phyloP scores from a whole-genome alignment of 208 protist species.

The Vickermania ingenoplastis region DNA sequence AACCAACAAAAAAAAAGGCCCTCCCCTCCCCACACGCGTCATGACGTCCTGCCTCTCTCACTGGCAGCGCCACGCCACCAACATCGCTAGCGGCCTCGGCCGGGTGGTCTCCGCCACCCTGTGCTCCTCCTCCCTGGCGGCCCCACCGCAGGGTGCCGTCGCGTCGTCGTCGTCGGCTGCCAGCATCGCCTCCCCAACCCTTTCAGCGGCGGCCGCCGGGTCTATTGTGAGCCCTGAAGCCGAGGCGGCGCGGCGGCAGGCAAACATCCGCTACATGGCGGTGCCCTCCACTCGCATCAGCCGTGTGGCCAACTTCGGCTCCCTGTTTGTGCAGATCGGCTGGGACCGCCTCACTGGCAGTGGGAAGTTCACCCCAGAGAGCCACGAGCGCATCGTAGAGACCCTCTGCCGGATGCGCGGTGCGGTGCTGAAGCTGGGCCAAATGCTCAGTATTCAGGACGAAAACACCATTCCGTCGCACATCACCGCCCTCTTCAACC shows the following conservation, averaged over 20 bases:
- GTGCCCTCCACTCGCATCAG: conserved; percentile 50
- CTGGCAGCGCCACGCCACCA: conserved; percentile 18
- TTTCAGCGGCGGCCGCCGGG: background rate
- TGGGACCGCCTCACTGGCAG: conserved; percentile 45
- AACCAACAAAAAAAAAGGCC: no score
- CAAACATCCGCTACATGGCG: conserved; percentile 24
- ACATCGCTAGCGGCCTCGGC: conserved; percentile 36
- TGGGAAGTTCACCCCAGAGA: conserved; percentile 26
- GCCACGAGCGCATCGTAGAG: conserved; percentile 82
- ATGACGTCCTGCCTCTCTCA: no score
- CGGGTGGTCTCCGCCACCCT: conserved; percentile 18
- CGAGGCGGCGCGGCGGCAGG: background rate
- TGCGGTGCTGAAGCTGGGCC: conserved; percentile 92
- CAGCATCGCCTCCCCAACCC: background rate
- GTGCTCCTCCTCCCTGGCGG: background rate
- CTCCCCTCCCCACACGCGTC: no score
- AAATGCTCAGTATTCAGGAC: conserved; percentile 93
- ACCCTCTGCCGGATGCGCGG: conserved; percentile 94
- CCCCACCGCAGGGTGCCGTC: background rate
- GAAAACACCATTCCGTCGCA: conserved; percentile 55
- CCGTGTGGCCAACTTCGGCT: conserved; percentile 55
- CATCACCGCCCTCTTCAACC: conserved; percentile 62
- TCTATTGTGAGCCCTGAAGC: background rate
- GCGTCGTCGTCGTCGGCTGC: no score
- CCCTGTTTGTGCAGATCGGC: conserved; percentile 51